These are phyloP conservation scores for Peronospora destructor DNA, from an alignment of 352 stramenopile species.

Conservation along the genomic window DNA sequence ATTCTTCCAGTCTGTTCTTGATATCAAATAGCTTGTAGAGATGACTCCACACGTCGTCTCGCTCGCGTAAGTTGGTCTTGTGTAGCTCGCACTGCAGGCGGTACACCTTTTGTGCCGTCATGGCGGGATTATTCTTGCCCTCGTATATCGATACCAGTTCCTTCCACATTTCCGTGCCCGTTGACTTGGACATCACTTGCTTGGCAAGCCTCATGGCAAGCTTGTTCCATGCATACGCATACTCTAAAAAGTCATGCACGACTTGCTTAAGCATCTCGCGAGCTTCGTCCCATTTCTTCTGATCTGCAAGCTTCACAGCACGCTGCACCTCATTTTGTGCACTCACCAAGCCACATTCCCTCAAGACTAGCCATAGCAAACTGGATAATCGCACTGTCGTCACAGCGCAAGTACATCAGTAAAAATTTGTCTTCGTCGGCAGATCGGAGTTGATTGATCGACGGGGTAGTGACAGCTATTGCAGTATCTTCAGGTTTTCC, in stretches of 20 bases:
- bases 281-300: conserved; percentile 34
- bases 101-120: too few species aligned
- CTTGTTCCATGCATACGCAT: conserved; percentile 71
- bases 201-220: too few species aligned
- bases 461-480: conserved; percentile 28
- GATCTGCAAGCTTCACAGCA: conserved; percentile 34
- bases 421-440: conserved; percentile 61
- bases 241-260: conserved; percentile 41
- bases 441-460: conserved; percentile 68
- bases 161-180: too few species aligned
- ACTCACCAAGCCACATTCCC: conserved; percentile 64
- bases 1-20: too few species aligned
- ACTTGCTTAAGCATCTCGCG: conserved; percentile 43
- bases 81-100: too few species aligned
- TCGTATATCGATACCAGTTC: too few species aligned
- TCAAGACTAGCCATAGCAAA: conserved; percentile 65
- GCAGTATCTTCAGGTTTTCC: conserved; percentile 3
- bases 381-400: conserved; percentile 64
- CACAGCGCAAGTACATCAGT: conserved; percentile 52
- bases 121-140: too few species aligned
- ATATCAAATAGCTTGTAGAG: too few species aligned
- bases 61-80: too few species aligned
- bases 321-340: conserved; percentile 35
- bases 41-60: too few species aligned
- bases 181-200: too few species aligned